Evolutionary conservation across 108 stramenopile genomes (phyloP), one percentile per base, ranked within the genome.

Genomic region (Cyclotella baltica): DNA sequence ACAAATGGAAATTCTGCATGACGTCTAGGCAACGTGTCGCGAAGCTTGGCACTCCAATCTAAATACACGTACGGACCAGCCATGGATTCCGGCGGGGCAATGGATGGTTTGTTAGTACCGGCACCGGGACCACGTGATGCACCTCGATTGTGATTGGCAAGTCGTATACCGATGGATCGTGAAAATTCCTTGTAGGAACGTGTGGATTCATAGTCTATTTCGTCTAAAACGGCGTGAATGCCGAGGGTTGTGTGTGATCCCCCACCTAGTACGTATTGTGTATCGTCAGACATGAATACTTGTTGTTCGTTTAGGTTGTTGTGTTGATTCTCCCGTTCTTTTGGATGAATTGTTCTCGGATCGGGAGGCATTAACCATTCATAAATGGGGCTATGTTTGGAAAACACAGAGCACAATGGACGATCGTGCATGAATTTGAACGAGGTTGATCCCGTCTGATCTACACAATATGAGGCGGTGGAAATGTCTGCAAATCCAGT

Each of bases 171-270:
- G 13, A 90, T 35, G 13, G 76, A 76, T 31, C 92, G 76, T 56
- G 85, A 81, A 64, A 70, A 89, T 72, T 95, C 94, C 64, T 83
- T 87, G 70, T 87, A 93, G 23, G 87, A 87, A 18, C 94, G 89
- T 10, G 84, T 89, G 38, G 74, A 83, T 79, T 93, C 90, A 64
- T 82, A 88, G 65, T 93, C 92, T 37, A 88, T 36, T 11, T 88
- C 89, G 70, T 88, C 89, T 46, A 87, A 62, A 18, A 73, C 43
- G 0, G 89, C 90, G 28, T 83, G 77, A 6, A 89, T 36, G 1
- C 80, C 71, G 9, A 93, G 75, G 1, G 81, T 63, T 46, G 86
- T 80, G 34, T 76, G 67, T 16, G 73, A 75, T 53, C 78, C 78
- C 31, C 70, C 70, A n/a, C 61, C 64, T 10, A 51, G 50, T 38